These are phyloP conservation scores for Candida mattraensis DNA, from an alignment of 805 yeast genomes.

Conservation along the genomic window DNA sequence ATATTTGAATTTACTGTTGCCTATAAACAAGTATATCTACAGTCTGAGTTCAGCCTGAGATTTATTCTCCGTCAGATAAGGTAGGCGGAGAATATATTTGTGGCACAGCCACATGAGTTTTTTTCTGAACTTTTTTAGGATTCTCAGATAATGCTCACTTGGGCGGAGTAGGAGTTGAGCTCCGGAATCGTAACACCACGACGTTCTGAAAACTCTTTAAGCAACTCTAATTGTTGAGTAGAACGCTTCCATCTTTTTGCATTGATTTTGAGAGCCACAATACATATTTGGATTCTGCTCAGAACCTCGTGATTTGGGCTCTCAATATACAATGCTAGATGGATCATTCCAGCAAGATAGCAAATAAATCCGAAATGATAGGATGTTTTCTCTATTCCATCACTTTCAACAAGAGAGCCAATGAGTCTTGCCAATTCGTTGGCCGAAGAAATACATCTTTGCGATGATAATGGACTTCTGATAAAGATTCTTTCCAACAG, in stretches of 20 bases:
- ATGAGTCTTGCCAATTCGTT: conserved; percentile 13
- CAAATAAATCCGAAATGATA: conserved; percentile 16
- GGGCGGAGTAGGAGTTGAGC: background rate
- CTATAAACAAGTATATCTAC: too few species aligned
- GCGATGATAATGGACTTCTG: conserved; percentile 15
- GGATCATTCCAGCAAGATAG: conserved; percentile 17
- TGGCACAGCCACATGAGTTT: too few species aligned
- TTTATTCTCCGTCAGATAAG: conserved; percentile 2
- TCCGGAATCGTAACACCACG: conserved; percentile 1
- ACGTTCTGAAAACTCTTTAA: conserved; percentile 2
- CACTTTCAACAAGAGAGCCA: conserved; percentile 2
- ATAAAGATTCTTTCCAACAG: conserved; percentile 26
- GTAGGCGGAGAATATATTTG: conserved; percentile 8
- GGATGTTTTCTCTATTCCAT: conserved; percentile 3
- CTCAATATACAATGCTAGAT: conserved; percentile 9
- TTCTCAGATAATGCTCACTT: too few species aligned
- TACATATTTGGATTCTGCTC: conserved; percentile 11
- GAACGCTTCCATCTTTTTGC: conserved; percentile 15
- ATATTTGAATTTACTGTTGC: too few species aligned
- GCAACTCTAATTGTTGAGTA: conserved; percentile 1
- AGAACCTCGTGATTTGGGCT: conserved; percentile 2
- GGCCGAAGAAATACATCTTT: conserved; percentile 22
- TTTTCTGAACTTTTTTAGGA: too few species aligned
- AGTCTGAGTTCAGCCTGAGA: too few species aligned
- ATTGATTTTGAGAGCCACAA: conserved; percentile 11